These are phyloP conservation scores for Nemania serpens DNA, from an alignment of 2,329 filamentous ascomycete species.

Conservation along the genomic window DNA sequence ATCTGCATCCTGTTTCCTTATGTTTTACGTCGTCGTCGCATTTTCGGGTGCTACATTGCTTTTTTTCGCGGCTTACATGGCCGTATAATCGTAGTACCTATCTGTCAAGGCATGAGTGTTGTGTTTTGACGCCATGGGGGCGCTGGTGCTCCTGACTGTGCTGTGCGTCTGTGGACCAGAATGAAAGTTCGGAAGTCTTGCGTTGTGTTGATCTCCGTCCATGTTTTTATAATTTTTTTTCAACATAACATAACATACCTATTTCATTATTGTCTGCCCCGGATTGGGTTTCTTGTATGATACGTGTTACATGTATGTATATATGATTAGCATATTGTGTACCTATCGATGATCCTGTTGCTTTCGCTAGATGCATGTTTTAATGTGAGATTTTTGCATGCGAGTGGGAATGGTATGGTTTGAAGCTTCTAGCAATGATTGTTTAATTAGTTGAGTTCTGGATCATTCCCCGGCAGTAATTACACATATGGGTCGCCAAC, in stretches of 20 bases:
- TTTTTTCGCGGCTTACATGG: neutral
- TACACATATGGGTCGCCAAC: too few species aligned
- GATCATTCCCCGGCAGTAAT: too few species aligned
- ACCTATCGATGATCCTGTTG: neutral
- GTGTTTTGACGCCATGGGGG: neutral
- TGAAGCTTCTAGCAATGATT: too few species aligned
- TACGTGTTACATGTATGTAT: neutral
- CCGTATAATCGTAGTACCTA: neutral
- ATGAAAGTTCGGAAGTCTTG: too few species aligned
- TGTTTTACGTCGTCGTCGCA: constrained; percentile 1
- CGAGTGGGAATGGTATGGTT: too few species aligned
- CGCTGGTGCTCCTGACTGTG: neutral
- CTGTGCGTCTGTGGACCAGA: too few species aligned
- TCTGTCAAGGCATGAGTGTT: neutral
- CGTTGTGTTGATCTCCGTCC: too few species aligned
- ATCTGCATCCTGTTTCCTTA: neutral
- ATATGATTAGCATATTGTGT: neutral
- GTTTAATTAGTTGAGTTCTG: too few species aligned
- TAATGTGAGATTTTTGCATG: too few species aligned
- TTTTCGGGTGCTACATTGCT: constrained; percentile 5
- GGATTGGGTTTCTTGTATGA: neutral
- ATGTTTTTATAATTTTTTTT: too few species aligned
- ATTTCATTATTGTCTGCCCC: neutral
- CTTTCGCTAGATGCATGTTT: too few species aligned
- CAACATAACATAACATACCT: too few species aligned